phyloP scores from a whole-genome alignment of 192 early-diverging fungal species.

The Gamsiella multidivaricata region DNA sequence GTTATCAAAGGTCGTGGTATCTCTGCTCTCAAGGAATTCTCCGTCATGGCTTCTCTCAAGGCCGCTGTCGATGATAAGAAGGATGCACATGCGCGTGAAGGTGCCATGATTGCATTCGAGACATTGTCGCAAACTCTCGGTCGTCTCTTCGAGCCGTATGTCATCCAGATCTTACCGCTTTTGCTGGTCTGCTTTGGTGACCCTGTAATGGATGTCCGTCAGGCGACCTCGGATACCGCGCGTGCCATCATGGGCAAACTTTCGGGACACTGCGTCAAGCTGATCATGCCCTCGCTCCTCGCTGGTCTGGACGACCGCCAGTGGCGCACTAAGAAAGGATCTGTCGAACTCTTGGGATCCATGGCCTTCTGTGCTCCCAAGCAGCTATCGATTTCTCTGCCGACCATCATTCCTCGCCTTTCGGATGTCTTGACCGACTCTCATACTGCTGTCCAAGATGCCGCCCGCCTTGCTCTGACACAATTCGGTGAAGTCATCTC shows the following conservation, averaged over 20 bases:
- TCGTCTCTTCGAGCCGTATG: constrained; percentile 96
- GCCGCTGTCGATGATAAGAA: constrained; percentile 86
- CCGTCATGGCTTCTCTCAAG: constrained; percentile 84
- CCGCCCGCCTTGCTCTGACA: constrained; percentile 86
- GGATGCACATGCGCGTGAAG: constrained; percentile 80
- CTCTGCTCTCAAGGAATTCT: constrained; percentile 84
- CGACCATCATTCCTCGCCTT: constrained; percentile 91
- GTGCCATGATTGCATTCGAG: constrained; percentile 95
- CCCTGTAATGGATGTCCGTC: constrained; percentile 80
- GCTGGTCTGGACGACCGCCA: constrained; percentile 88
- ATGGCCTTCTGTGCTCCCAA: constrained; percentile 98
- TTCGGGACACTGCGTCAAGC: constrained; percentile 95
- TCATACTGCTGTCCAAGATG: constrained; percentile 88
- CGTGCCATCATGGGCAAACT: constrained; percentile 95
- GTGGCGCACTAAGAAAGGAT: constrained; percentile 98
- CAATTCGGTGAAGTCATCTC: constrained; percentile 96
- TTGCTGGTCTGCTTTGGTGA: constrained; percentile 93
- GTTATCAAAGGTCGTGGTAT: constrained; percentile 93
- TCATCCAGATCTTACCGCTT: constrained; percentile 92
- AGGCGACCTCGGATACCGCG: constrained; percentile 87
- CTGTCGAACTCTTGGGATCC: constrained; percentile 91
- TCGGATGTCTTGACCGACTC: constrained; percentile 94
- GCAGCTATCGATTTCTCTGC: constrained; percentile 90
- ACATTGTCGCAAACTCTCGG: constrained; percentile 86
- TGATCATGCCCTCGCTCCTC: constrained; percentile 91